Conservation (phyloP, 768 basidiomycete species). For the Antrodiella citrinella region DNA sequence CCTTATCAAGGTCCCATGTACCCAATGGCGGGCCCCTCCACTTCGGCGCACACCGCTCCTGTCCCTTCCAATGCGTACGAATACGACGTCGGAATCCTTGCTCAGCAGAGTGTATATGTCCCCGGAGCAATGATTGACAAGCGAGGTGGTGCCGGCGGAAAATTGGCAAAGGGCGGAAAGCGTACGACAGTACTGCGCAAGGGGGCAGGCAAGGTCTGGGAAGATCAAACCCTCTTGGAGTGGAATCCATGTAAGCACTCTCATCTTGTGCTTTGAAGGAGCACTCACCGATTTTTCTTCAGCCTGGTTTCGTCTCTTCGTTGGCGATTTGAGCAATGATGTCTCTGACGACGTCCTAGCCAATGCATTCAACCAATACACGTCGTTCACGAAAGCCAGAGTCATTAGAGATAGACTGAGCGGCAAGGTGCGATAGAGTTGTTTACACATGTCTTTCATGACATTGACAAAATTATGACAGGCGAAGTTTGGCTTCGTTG, state of each 20-base stretch:
- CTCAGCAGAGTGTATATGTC: slow-evolving; percentile 88
- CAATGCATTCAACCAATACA: slow-evolving; percentile 89
- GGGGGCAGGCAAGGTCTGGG: slow-evolving; percentile 96
- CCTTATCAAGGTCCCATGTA: slow-evolving; percentile 72
- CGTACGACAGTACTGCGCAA: slow-evolving; percentile 90
- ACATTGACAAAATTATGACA: too few species aligned
- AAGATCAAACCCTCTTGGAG: slow-evolving; percentile 92
- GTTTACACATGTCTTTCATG: too few species aligned
- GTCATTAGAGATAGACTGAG: slow-evolving; percentile 93
- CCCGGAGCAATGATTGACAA: slow-evolving; percentile 89
- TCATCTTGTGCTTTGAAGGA: background rate
- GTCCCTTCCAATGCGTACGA: slow-evolving; percentile 89
- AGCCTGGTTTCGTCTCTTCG: slow-evolving; percentile 98
- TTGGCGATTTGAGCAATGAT: slow-evolving; percentile 96
- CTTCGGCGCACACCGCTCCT: slow-evolving; percentile 62
- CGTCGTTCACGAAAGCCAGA: slow-evolving; percentile 90
- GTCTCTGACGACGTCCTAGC: slow-evolving; percentile 92
- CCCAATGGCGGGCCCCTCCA: slow-evolving; percentile 53
- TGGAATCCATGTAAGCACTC: slow-evolving; percentile 86
- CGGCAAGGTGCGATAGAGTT: slow-evolving; percentile 72
- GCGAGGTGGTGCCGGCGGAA: slow-evolving; percentile 77
- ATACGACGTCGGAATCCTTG: slow-evolving; percentile 85
- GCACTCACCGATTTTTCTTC: slow-evolving; percentile 9
- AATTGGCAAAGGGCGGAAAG: slow-evolving; percentile 85
- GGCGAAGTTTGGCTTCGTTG: slow-evolving; percentile 97